These are phyloP conservation scores for Ceratobasidium sp. DNA, from an alignment of 1,284 basidiomycete genomes.

Conservation along the genomic window DNA sequence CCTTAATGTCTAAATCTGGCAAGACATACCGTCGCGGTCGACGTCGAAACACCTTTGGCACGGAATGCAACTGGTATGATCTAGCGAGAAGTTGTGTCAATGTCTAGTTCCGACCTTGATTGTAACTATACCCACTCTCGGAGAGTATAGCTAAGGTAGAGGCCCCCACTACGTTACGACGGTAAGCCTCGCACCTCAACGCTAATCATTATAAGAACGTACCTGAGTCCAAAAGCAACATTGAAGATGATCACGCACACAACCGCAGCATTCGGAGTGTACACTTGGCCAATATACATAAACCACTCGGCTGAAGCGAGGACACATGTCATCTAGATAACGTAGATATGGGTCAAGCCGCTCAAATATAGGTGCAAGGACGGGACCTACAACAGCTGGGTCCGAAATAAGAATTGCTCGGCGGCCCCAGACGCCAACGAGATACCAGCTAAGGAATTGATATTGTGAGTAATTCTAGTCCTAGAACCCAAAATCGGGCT, in stretches of 20 bases:
- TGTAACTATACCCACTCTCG: conserved; percentile 67
- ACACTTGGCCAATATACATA: conserved; percentile 91
- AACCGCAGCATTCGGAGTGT: conserved; percentile 91
- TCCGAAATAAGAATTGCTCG: conserved; percentile 91
- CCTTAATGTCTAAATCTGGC: conserved; percentile 40
- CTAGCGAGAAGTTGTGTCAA: conserved; percentile 59
- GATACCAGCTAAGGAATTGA: conserved; percentile 87
- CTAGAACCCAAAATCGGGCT: conserved; percentile 41
- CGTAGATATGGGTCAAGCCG: no score
- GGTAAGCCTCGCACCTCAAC: conserved; percentile 39
- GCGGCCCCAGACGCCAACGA: conserved; percentile 93
- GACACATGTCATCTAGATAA: conserved; percentile 77
- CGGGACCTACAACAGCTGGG: conserved; percentile 77
- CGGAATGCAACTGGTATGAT: conserved; percentile 92
- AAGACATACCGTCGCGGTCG: conserved; percentile 76
- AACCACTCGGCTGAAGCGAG: conserved; percentile 88
- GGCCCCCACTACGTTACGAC: conserved; percentile 69
- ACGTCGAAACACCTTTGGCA: conserved; percentile 94
- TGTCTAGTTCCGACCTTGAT: neutral
- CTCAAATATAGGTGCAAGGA: neutral
- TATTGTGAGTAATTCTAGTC: conserved; percentile 50
- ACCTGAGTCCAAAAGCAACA: conserved; percentile 90
- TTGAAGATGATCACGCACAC: conserved; percentile 94
- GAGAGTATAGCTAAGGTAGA: conserved; percentile 89
- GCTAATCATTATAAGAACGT: neutral